Conservation (phyloP, 176 grass and related monocot species). For the Carex kokanica region DNA sequence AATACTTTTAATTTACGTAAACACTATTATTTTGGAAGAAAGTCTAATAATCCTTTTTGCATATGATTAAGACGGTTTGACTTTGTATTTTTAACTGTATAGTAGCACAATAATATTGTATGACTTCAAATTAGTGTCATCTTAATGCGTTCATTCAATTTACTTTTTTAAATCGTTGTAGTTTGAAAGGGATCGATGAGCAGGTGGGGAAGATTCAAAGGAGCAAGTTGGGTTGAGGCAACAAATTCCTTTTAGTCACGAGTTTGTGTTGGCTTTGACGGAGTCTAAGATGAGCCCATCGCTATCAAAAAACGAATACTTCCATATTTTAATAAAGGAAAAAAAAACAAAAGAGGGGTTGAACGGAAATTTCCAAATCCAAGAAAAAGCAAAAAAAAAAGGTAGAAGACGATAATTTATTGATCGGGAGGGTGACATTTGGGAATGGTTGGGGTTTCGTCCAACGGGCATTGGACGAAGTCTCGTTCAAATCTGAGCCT, state of each 20-base stretch:
- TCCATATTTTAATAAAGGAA: neutral
- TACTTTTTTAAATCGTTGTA: no score
- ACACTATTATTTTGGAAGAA: no score
- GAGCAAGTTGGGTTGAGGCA: neutral
- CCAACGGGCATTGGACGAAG: no score
- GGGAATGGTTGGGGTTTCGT: no score
- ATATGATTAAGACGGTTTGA: no score
- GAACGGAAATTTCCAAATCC: neutral
- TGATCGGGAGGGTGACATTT: neutral
- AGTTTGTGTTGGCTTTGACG: neutral
- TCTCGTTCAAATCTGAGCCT: no score
- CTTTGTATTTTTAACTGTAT: no score
- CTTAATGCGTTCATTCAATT: no score
- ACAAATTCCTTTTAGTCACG: neutral
- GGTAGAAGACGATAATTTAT: neutral
- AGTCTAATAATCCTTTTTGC: no score
- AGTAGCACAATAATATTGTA: no score
- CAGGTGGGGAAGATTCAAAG: neutral
- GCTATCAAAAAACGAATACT: neutral
- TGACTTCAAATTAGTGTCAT: no score
- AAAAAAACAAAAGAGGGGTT: neutral
- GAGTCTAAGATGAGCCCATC: neutral
- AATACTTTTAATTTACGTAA: no score
- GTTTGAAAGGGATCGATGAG: neutral
- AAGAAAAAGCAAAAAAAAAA: neutral